Evolutionary conservation across 768 basidiomycete species (phyloP), one percentile per base, ranked within the genome.

Genomic region (Phanerodontia chrysosporium): DNA sequence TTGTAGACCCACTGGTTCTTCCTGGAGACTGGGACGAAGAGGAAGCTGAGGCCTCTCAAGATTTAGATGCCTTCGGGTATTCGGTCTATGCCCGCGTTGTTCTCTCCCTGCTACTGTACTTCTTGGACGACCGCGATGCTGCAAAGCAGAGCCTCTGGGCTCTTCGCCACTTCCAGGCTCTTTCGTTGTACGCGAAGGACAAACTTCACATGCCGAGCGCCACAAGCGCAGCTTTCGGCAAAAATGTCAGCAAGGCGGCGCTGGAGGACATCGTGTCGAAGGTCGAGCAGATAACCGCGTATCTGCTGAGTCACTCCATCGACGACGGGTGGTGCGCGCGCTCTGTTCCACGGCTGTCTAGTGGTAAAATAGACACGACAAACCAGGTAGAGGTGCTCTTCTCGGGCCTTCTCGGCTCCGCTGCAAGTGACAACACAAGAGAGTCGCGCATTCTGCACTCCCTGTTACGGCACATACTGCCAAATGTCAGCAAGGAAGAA

Each of bases 171-270:
- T 74, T 93, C 55, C 71, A 90, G 9, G 78, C 82, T 0, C 75
- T 93, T 24, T 75, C 78, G 1, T 68, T 85, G 5, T 86, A 86
- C 59, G 85, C 85, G 1, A 74, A 80, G 30, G 91, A 95, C 66
- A 74, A 80, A 21, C 70, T 83, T 25, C 76, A 79, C 27, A 73
- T 88, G 0, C 83, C 83, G 10, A 75, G 76, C 5, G 75, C 72
- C 3, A 68, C 66, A 13, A 83, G 77, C 67, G 74, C 81, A 0
- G 71, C 86, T 0, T 86, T 90, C 63, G 70, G 76, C 28, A 49
- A 45, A 18, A 58, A 72, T 21, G 72, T 75, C 32, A 65, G 79
- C 1, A 65, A 67, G 16, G 64, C 71, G 1, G 71, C 67, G 0
- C 63, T 83, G 29, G 67, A 69, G 7, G 74, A 76, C n/a, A 58